Conservation (phyloP, 805 yeast species). For the Starmera amethionina region DNA sequence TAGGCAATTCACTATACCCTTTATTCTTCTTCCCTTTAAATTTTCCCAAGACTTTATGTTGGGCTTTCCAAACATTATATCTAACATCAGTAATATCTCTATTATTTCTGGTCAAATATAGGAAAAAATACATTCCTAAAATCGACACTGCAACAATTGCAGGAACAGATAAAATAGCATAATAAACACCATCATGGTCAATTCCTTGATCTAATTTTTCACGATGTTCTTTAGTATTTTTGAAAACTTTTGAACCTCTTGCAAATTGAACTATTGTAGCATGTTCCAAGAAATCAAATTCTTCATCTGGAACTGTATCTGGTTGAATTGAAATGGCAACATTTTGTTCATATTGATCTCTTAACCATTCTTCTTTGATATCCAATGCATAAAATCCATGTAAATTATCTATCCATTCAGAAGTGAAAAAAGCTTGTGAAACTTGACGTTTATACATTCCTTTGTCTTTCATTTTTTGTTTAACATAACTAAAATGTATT, state of each 20-base stretch:
- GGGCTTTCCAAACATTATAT: conserved; percentile 22
- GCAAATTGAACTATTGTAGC: conserved; percentile 40
- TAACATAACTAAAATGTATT: conserved; percentile 56
- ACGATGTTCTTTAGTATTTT: conserved; percentile 31
- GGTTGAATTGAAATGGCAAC: conserved; percentile 71
- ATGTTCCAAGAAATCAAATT: conserved; percentile 43
- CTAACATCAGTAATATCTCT: conserved; percentile 41
- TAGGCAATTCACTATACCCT: conserved; percentile 32
- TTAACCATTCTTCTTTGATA: conserved; percentile 55
- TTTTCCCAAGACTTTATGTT: conserved; percentile 30
- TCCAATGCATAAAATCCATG: conserved; percentile 60
- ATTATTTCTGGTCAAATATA: conserved; percentile 43
- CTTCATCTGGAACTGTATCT: conserved; percentile 52
- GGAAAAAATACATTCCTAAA: conserved; percentile 55
- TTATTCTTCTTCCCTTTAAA: conserved; percentile 27
- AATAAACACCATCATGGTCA: conserved; percentile 40
- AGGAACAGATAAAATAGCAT: conserved; percentile 60
- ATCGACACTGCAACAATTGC: conserved; percentile 51
- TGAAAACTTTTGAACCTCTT: conserved; percentile 30
- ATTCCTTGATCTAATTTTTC: conserved; percentile 35
- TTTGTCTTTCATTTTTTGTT: conserved; percentile 42
- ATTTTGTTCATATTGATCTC: conserved; percentile 39
- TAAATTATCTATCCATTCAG: conserved; percentile 61
- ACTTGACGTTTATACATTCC: conserved; percentile 44
- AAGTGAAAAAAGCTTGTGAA: conserved; percentile 43